Conservation (phyloP, 169 alveolate species). For the Besnoitia besnoiti region DNA sequence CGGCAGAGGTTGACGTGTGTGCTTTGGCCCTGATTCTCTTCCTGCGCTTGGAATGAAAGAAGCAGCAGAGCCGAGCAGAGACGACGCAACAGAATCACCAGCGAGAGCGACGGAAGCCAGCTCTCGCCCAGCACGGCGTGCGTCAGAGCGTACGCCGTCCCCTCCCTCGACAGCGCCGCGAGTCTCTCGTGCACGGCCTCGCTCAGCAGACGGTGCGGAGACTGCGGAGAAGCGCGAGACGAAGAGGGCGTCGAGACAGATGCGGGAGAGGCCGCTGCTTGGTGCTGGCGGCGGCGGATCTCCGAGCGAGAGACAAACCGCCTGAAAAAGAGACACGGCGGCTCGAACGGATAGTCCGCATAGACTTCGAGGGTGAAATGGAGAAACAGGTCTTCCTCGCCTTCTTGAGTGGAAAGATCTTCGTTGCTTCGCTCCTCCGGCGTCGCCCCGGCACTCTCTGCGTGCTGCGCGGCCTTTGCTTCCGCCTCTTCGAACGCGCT, state of each 20-base stretch:
- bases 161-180: background rate
- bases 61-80: background rate
- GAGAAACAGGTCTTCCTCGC: background rate
- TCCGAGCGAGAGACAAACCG: background rate
- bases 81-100: background rate
- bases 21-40: too few relatives aligned
- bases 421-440: background rate
- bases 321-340: background rate
- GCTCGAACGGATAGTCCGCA: background rate
- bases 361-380: slow-evolving; percentile 26
- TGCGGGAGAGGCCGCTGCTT: background rate
- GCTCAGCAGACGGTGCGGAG: background rate
- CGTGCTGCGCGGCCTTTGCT: background rate
- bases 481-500: background rate
- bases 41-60: background rate
- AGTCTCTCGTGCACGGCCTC: background rate
- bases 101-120: slow-evolving; percentile 8
- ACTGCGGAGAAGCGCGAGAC: background rate
- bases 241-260: background rate
- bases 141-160: background rate
- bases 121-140: background rate
- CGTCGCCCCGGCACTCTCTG: background rate
- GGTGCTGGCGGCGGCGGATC: background rate
- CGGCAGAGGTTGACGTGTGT: too few relatives aligned
- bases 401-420: too few relatives aligned